Percentiles rank a stretch among this genome's conserved stretches.
Evolutionary conservation across 139 green algal genomes (phyloP).

Genomic region (Chlamydomonas applanata): DNA sequence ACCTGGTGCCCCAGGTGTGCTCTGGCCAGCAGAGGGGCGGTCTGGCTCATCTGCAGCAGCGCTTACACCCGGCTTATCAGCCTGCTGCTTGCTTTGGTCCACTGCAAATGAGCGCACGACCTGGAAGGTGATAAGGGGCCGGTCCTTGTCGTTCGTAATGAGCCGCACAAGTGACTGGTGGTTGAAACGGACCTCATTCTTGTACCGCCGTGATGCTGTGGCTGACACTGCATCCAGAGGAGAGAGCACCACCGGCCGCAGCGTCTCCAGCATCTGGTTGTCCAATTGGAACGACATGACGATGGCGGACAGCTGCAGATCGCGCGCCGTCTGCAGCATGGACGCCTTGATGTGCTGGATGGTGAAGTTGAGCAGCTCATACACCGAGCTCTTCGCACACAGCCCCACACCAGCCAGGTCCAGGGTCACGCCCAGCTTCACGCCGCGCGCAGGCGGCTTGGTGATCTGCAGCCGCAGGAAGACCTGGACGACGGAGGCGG

Average conservation of each 20-base stretch:
- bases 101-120: conserved; percentile 47
- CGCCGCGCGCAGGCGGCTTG: conserved; percentile 32
- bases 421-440: conserved; percentile 47
- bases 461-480: conserved; percentile 65
- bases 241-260: conserved; percentile 76
- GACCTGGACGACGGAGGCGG: conserved; percentile 37
- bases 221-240: conserved; percentile 29
- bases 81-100: conserved; percentile 15
- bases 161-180: conserved; percentile 13
- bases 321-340: conserved; percentile 26
- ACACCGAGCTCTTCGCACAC: conserved; percentile 49
- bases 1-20: background rate
- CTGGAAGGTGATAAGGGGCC: conserved; percentile 45
- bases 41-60: background rate
- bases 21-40: background rate
- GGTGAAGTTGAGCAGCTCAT: conserved; percentile 86
- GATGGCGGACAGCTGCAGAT: conserved; percentile 30
- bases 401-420: conserved; percentile 61
- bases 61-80: background rate
- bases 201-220: background rate
- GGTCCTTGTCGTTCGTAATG: conserved; percentile 12
- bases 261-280: conserved; percentile 84
- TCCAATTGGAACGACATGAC: conserved; percentile 78
- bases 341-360: conserved; percentile 21
- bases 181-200: conserved; percentile 10